These are phyloP conservation scores for Penicillium glabrum DNA, from an alignment of 2,329 filamentous ascomycete genomes.

Conservation along the genomic window DNA sequence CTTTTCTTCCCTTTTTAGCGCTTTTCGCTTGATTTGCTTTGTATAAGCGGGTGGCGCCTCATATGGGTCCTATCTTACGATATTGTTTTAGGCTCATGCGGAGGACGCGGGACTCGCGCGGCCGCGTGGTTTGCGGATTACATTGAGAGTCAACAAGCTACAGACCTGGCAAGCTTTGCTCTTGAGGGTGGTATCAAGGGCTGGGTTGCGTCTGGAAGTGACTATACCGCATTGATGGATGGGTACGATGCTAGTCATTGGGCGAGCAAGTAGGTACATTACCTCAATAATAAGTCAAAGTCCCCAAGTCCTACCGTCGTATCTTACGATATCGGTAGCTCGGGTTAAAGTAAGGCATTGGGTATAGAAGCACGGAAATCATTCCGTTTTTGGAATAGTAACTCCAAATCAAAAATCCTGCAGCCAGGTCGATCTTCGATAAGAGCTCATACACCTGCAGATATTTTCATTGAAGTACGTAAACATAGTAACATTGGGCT, in stretches of 20 bases:
- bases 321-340: too few relatives aligned
- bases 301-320: too few relatives aligned
- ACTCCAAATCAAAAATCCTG: too few relatives aligned
- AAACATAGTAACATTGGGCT: not conserved
- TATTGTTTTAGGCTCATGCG: conserved; percentile 50
- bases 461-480: too few relatives aligned
- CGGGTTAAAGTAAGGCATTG: too few relatives aligned
- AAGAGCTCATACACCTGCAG: too few relatives aligned
- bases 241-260: conserved; percentile 35
- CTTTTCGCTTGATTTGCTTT: not conserved
- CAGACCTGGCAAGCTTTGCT: conserved; percentile 49
- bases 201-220: conserved; percentile 51
- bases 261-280: conserved; percentile 7
- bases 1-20: not conserved
- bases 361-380: too few relatives aligned
- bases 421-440: too few relatives aligned
- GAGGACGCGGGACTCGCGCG: conserved; percentile 55
- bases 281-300: too few relatives aligned
- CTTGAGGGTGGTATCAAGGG: conserved; percentile 56
- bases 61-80: not conserved
- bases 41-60: not conserved
- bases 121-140: conserved; percentile 59
- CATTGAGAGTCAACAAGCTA: conserved; percentile 43
- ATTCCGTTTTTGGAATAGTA: too few relatives aligned
- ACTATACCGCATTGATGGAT: conserved; percentile 52